Conservation (phyloP, 306 rosid genomes). For the Pueraria montana region DNA sequence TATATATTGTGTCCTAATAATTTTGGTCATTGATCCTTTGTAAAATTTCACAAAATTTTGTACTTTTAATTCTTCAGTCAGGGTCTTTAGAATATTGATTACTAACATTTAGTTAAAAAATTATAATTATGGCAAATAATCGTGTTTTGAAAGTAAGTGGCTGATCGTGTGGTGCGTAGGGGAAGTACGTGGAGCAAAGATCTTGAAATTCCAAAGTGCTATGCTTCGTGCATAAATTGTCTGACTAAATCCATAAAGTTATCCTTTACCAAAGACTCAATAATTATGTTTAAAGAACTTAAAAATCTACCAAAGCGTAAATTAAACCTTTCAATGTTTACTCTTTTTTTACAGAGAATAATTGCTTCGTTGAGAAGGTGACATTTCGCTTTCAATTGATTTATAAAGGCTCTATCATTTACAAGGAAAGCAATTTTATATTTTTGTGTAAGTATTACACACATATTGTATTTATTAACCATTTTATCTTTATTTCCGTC, state of each 20-base stretch:
- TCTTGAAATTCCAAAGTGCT: neutral
- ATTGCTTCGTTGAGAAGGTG: neutral
- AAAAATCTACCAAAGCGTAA: neutral
- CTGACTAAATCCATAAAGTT: neutral
- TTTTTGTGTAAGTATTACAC: neutral
- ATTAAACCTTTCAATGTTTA: neutral
- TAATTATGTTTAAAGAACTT: neutral
- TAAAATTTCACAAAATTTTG: neutral
- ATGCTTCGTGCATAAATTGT: neutral
- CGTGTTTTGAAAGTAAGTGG: conserved; percentile 3
- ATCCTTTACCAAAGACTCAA: neutral
- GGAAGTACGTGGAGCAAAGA: neutral
- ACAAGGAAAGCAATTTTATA: neutral
- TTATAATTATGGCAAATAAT: neutral
- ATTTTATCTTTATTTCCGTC: conserved; percentile 8
- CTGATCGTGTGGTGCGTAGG: neutral
- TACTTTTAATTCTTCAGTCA: neutral
- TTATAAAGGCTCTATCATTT: neutral
- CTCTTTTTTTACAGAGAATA: neutral
- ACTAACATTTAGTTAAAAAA: neutral
- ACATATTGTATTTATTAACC: neutral
- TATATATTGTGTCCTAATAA: neutral
- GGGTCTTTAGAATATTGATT: neutral
- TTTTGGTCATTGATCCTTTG: neutral
- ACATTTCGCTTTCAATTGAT: neutral